Evolutionary conservation across 31 red algal species (phyloP).

Genomic region (Asparagopsis taxiformis): DNA sequence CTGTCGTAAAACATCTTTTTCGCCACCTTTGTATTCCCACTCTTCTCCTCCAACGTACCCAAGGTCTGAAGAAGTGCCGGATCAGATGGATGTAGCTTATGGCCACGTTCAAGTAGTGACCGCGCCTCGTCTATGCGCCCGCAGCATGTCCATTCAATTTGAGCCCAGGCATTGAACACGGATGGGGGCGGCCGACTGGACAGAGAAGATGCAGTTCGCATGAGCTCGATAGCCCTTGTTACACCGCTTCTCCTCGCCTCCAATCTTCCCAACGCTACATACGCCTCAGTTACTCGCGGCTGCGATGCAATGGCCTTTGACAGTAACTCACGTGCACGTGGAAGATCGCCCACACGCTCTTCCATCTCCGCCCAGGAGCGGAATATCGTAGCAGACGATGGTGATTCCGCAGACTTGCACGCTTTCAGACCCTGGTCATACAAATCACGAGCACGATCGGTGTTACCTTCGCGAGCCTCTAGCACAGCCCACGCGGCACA

Average conservation of each 20-base stretch:
- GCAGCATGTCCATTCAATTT: slow-evolving; percentile 72
- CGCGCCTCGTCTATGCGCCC: slow-evolving; percentile 58
- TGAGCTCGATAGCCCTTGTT: slow-evolving; percentile 48
- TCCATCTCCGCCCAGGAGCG: slow-evolving; percentile 78
- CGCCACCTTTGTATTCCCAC: slow-evolving; percentile 67
- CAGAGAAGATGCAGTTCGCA: slow-evolving; percentile 46
- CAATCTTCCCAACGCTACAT: slow-evolving; percentile 73
- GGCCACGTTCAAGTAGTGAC: slow-evolving; percentile 59
- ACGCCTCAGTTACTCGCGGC: slow-evolving; percentile 43
- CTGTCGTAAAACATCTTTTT: slow-evolving; percentile 59
- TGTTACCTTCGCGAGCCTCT: slow-evolving; percentile 79
- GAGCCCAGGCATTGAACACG: slow-evolving; percentile 86
- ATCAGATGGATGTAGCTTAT: slow-evolving; percentile 58
- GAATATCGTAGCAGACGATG: slow-evolving; percentile 32
- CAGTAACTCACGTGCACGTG: slow-evolving; percentile 65
- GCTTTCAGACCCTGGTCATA: slow-evolving; percentile 71
- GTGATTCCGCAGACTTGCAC: slow-evolving; percentile 7
- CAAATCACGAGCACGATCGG: slow-evolving; percentile 61
- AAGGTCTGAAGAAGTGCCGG: slow-evolving; percentile 73
- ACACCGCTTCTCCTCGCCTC: slow-evolving; percentile 66
- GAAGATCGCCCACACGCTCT: slow-evolving; percentile 67
- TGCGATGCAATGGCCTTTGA: slow-evolving; percentile 62
- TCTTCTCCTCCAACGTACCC: slow-evolving; percentile 71
- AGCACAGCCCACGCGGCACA: slow-evolving; percentile 87
- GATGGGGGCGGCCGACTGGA: slow-evolving; percentile 42